phyloP scores from a whole-genome alignment of 176 grass and related monocot genomes.

The Typha latifolia region DNA sequence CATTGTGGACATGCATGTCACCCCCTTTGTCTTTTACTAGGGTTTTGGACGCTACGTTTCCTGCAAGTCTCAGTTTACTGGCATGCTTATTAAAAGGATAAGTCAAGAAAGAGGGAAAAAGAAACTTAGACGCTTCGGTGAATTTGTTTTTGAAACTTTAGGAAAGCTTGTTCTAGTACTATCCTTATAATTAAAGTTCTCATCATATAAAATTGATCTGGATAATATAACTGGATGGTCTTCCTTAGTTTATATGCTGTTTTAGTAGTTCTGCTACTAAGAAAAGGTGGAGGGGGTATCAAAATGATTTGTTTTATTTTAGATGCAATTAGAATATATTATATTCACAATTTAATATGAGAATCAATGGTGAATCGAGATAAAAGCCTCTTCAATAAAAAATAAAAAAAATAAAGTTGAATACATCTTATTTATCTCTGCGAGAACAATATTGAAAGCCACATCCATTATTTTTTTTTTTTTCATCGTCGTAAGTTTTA shows the following conservation, averaged over 20 bases:
- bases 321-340: not conserved
- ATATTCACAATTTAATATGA: too few species aligned
- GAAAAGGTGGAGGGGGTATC: not conserved
- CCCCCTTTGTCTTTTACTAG: too few species aligned
- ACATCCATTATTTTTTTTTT: too few species aligned
- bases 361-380: too few species aligned
- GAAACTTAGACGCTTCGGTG: conserved; percentile 28
- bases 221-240: conserved; percentile 20
- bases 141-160: conserved; percentile 10
- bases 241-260: conserved; percentile 17
- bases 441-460: too few species aligned
- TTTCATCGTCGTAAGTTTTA: too few species aligned
- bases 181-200: conserved; percentile 21
- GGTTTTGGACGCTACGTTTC: too few species aligned
- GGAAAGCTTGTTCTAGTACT: conserved; percentile 27
- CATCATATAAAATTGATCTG: conserved; percentile 4
- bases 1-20: too few species aligned
- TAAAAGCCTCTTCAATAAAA: too few species aligned
- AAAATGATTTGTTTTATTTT: not conserved
- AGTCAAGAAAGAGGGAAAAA: conserved; percentile 10
- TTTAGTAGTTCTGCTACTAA: not conserved
- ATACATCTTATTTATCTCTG: too few species aligned
- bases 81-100: not conserved
- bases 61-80: too few species aligned
- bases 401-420: too few species aligned